phyloP scores from a whole-genome alignment of 345 rosid genomes.

The Trapa incisa region DNA sequence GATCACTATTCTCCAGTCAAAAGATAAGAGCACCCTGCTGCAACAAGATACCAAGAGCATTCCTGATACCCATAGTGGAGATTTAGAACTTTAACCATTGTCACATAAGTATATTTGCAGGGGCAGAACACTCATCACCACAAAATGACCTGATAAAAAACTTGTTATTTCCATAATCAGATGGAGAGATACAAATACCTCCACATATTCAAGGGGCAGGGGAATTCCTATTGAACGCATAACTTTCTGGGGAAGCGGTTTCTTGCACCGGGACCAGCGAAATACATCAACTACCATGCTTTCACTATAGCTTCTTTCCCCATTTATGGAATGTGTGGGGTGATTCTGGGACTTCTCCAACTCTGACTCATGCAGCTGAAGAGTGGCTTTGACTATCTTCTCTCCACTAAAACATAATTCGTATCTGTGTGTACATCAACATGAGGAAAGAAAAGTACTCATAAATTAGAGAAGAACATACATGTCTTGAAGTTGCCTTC shows the following conservation, averaged over 20 bases:
- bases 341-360: conserved; percentile 54
- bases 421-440: conserved; percentile 31
- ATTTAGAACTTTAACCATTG: too few relatives aligned
- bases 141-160: too few relatives aligned
- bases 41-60: background rate
- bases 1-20: background rate
- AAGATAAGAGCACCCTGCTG: background rate
- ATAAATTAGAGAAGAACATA: background rate
- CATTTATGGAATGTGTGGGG: conserved; percentile 43
- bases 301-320: conserved; percentile 65
- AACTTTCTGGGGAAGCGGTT: conserved; percentile 73
- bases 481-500: too few relatives aligned
- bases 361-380: conserved; percentile 38
- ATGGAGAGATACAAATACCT: conserved; percentile 36
- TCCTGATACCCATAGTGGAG: too few relatives aligned
- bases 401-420: conserved; percentile 91
- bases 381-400: conserved; percentile 55
- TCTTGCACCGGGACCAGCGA: conserved; percentile 92
- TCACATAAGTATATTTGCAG: too few relatives aligned
- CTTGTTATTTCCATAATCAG: background rate
- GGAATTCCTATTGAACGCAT: conserved; percentile 90
- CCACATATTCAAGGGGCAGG: conserved; percentile 66
- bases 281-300: conserved; percentile 54
- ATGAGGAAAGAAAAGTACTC: background rate
- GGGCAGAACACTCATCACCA: too few relatives aligned